Percentiles rank a stretch among this genome's conserved stretches.
These are phyloP conservation scores for Dendrocalamus latiflorus DNA, from an alignment of 202 grass and related monocot species.

Conservation along the genomic window DNA sequence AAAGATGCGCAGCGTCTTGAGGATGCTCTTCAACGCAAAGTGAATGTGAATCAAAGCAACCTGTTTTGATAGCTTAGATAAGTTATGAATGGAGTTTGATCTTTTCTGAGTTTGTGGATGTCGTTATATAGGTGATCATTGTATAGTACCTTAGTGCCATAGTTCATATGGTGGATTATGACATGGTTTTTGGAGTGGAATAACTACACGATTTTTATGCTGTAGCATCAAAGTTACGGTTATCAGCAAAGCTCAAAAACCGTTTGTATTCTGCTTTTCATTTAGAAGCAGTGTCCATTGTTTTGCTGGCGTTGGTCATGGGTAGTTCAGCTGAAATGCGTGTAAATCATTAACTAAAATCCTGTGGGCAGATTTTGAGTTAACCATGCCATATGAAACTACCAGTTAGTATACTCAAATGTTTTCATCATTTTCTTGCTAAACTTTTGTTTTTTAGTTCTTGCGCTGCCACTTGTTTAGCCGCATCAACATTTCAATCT, in stretches of 20 bases:
- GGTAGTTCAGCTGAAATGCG: background rate
- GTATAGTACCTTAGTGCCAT: constrained; percentile 29
- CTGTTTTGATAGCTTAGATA: no score
- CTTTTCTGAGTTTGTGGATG: no score
- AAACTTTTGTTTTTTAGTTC: background rate
- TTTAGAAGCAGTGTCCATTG: background rate
- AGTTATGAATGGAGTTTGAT: no score
- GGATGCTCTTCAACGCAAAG: no score
- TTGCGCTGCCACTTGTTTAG: background rate
- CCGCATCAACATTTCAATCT: background rate
- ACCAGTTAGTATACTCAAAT: background rate
- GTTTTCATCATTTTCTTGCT: background rate
- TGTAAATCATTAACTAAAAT: background rate
- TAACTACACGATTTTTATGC: background rate
- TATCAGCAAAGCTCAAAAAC: background rate
- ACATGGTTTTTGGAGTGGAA: background rate
- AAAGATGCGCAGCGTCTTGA: no score
- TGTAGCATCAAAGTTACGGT: background rate
- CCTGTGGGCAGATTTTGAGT: background rate
- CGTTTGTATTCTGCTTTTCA: background rate
- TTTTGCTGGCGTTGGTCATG: background rate
- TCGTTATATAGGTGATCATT: constrained; percentile 17
- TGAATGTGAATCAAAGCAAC: no score
- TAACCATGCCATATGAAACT: background rate
- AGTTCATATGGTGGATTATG: constrained; percentile 18